Evolutionary conservation across 345 rosid genomes (phyloP).

Genomic region (Euphorbia peplus): DNA sequence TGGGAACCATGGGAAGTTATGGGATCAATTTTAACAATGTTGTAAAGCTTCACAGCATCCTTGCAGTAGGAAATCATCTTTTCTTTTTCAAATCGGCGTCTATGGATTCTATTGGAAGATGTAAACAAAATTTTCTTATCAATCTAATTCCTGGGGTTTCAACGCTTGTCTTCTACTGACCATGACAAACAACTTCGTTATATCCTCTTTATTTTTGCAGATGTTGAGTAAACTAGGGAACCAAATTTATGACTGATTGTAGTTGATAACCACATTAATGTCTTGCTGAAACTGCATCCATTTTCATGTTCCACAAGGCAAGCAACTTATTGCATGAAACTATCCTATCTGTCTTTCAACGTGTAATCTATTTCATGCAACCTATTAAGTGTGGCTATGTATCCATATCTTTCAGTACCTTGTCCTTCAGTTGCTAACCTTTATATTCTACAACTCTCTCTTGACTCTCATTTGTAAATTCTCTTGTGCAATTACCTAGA

Average conservation of each 20-base stretch:
- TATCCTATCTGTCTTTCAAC: neutral
- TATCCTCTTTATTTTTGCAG: neutral
- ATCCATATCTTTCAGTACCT: neutral
- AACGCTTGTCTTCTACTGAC: neutral
- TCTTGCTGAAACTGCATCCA: neutral
- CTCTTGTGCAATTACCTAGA: neutral
- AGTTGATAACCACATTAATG: neutral
- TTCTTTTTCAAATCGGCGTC: neutral
- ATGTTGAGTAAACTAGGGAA: neutral
- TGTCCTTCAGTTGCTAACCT: neutral
- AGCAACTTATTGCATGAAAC: neutral
- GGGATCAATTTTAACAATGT: neutral
- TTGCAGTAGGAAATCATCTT: neutral
- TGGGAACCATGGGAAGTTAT: neutral
- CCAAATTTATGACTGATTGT: too few relatives aligned
- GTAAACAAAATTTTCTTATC: neutral
- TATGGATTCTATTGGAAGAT: neutral
- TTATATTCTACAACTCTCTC: neutral
- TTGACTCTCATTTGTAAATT: neutral
- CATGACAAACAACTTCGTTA: neutral
- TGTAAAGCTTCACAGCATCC: neutral
- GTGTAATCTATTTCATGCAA: neutral
- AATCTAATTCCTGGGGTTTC: neutral
- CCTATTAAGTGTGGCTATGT: neutral
- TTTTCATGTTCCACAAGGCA: neutral